A percentile compares a stretch with the other conserved stretches of the same genome.
These are phyloP conservation scores for Candida berthetii DNA, from an alignment of 805 yeast species.

Conservation along the genomic window DNA sequence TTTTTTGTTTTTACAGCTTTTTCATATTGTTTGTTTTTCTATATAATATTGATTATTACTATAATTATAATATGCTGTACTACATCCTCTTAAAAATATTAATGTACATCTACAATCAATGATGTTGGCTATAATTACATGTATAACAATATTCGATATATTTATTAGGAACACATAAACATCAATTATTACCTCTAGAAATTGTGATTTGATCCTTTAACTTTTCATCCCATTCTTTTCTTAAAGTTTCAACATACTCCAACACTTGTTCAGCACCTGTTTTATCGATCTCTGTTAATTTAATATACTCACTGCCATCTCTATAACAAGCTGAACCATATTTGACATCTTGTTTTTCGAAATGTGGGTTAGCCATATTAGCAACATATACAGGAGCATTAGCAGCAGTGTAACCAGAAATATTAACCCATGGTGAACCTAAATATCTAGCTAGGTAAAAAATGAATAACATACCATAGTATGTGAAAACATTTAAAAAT, in stretches of 20 bases:
- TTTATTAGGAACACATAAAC: too few relatives aligned
- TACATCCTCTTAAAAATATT: neutral
- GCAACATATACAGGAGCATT: conserved; percentile 77
- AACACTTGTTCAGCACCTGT: conserved; percentile 65
- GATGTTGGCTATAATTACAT: neutral
- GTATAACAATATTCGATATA: neutral
- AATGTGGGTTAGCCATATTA: conserved; percentile 39
- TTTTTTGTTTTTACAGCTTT: too few relatives aligned
- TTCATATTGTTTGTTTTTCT: too few relatives aligned
- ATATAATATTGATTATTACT: too few relatives aligned
- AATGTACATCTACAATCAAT: neutral
- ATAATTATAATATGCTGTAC: too few relatives aligned
- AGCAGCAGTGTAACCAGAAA: conserved; percentile 85
- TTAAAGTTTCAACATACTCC: conserved; percentile 52
- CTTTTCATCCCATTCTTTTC: conserved; percentile 66
- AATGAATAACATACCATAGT: conserved; percentile 77
- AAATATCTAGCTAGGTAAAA: conserved; percentile 76
- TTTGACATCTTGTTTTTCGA: conserved; percentile 43
- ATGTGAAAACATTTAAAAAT: conserved; percentile 72
- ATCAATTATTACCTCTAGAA: too few relatives aligned
- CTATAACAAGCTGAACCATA: conserved; percentile 69
- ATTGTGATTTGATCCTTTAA: conserved; percentile 66
- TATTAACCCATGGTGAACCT: conserved; percentile 88
- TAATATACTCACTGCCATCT: conserved; percentile 61
- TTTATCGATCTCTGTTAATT: conserved; percentile 46